Evolutionary conservation across 176 grass and related monocot genomes (phyloP).

Genomic region (Raddia distichophylla): DNA sequence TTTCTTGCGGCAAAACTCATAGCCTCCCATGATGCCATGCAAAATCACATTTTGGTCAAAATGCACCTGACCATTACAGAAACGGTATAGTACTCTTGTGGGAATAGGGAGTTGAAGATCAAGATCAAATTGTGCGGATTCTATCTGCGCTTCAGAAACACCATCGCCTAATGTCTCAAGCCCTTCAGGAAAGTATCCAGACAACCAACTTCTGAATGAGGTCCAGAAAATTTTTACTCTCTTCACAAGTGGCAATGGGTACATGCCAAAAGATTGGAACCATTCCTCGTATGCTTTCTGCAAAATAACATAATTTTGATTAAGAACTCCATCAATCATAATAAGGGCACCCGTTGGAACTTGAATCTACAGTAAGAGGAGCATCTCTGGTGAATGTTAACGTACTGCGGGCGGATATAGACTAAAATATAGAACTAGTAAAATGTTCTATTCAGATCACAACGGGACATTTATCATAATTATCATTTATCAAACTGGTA

Average conservation of each 20-base stretch:
- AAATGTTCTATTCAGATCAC: too few relatives aligned
- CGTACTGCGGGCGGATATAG: too few relatives aligned
- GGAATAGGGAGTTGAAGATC: slow-evolving; percentile 49
- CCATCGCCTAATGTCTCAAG: slow-evolving; percentile 44
- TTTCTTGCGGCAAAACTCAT: slow-evolving; percentile 38
- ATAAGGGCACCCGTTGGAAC: background rate
- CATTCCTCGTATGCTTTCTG: slow-evolving; percentile 55
- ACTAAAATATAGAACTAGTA: too few relatives aligned
- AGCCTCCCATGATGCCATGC: slow-evolving; percentile 60
- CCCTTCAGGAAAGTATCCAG: slow-evolving; percentile 53
- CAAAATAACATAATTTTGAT: slow-evolving; percentile 1
- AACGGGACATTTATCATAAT: too few relatives aligned
- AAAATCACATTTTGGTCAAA: background rate
- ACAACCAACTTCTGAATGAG: slow-evolving; percentile 46
- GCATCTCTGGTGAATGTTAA: too few relatives aligned
- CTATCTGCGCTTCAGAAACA: slow-evolving; percentile 47
- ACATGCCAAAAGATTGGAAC: slow-evolving; percentile 59
- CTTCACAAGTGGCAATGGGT: slow-evolving; percentile 54
- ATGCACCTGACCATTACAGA: slow-evolving; percentile 61
- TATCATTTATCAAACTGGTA: too few relatives aligned
- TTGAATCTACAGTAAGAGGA: too few relatives aligned
- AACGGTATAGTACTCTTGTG: slow-evolving; percentile 61
- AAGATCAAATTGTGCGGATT: slow-evolving; percentile 14
- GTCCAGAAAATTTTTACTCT: slow-evolving; percentile 55
- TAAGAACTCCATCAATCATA: background rate